Evolutionary conservation across 1,139 yeast genomes (phyloP).

Genomic region (Taphrina wiesneri): DNA sequence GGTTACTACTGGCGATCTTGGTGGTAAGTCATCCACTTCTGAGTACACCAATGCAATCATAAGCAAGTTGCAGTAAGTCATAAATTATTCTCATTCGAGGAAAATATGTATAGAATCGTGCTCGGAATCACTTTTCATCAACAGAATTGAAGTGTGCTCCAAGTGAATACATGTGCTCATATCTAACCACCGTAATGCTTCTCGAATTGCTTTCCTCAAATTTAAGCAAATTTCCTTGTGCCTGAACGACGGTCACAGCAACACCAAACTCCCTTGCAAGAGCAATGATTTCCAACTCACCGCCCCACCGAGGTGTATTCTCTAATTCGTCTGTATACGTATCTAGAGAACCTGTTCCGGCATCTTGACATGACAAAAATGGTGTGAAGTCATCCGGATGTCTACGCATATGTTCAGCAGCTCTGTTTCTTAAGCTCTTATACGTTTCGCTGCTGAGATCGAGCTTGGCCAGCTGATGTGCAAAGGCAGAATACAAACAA

Average conservation of each 20-base stretch:
- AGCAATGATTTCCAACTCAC: conserved; percentile 87
- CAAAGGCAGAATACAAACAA: conserved; percentile 81
- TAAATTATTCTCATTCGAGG: background rate
- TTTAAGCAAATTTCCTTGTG: conserved; percentile 64
- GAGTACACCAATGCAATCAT: conserved; percentile 85
- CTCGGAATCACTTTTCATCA: conserved; percentile 44
- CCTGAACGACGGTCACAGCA: conserved; percentile 72
- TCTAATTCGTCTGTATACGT: conserved; percentile 70
- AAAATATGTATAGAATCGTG: background rate
- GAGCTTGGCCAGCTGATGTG: conserved; percentile 68
- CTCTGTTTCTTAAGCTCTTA: conserved; percentile 59
- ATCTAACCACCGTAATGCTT: conserved; percentile 67
- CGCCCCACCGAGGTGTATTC: conserved; percentile 90
- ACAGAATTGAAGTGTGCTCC: conserved; percentile 93
- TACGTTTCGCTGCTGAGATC: conserved; percentile 52
- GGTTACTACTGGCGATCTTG: conserved; percentile 92
- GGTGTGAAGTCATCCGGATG: conserved; percentile 75
- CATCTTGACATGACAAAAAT: conserved; percentile 71
- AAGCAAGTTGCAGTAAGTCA: conserved; percentile 40
- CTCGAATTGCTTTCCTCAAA: conserved; percentile 56
- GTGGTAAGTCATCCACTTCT: conserved; percentile 84
- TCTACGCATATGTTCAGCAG: conserved; percentile 65
- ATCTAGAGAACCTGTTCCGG: conserved; percentile 57
- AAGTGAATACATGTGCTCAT: conserved; percentile 79
- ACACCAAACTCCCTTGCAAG: conserved; percentile 66